Base-by-base conservation (phyloP, 202 grass and related monocot species). In the Elaeis oleifera region DNA sequence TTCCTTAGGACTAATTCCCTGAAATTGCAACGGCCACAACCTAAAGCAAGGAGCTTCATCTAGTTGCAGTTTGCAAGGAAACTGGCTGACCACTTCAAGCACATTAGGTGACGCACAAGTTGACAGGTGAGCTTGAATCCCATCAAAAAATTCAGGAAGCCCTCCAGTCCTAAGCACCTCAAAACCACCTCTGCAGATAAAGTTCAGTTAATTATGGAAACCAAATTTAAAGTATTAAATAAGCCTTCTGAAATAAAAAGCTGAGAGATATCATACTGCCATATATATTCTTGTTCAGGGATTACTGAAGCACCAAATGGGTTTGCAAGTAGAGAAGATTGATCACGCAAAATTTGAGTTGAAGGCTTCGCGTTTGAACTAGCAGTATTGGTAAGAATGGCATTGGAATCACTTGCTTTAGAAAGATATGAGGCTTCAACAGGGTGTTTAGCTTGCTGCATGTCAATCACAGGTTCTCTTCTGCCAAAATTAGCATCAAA, bases 111-210 rank as follows among this genome's bases (percentile, higher is more conserved):
- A 97, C 19, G 71, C 79, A 67, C 61, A 69, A 23, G 67, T 75
- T 65, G 88, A 92, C 55, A 97, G 80, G 64, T 97, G 89, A 68
- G 82, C 88, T 59, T 97, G 94, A 71, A 97, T 80, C 51, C 94
- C 94, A 66, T 89, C 48, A 23, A 79, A 89, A 23, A 78, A 66
- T 81, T 86, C 61, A 6, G 48, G 67, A 69, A 56, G 67, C 24
- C 54, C 80, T 79, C 60, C 78, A 68, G 63, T 23, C 58, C 72
- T 87, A 64, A 80, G 77, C 83, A 97, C 76, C 77, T 92, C 85
- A 80, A 97, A 92, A 70, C 62, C 76, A 44, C 94, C 94, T 80
- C 88, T 97, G 80, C 56, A 81, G 65, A 6, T 73, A 76, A 78
- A 80, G 48, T 81, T 74, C 82, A 18, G 59, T 51, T 63, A 64